These are phyloP conservation scores for Boletus reticuloceps DNA, from an alignment of 768 basidiomycete species.

Conservation along the genomic window DNA sequence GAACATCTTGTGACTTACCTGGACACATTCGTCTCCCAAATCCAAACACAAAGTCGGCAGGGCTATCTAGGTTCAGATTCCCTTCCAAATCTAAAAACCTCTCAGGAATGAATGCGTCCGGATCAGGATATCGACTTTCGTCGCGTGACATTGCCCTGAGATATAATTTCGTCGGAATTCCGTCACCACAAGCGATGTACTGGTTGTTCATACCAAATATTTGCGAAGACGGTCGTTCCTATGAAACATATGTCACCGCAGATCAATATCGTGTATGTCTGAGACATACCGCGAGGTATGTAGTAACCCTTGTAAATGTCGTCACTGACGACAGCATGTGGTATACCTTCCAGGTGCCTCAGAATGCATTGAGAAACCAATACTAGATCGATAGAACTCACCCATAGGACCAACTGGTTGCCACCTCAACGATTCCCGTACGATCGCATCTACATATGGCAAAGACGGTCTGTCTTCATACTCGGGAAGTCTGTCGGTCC, in stretches of 20 bases:
- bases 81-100: not conserved
- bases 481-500: not conserved
- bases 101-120: not conserved
- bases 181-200: not conserved
- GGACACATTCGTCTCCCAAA: not conserved
- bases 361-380: not conserved
- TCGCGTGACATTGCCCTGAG: not conserved
- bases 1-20: not conserved
- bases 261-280: not conserved
- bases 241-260: not conserved
- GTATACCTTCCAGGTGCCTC: conserved; percentile 1
- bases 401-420: not conserved
- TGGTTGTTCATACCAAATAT: conserved; percentile 4
- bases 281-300: conserved; percentile 44
- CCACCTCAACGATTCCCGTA: conserved; percentile 9
- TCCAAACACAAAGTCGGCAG: not conserved
- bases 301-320: conserved; percentile 43
- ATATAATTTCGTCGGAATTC: not conserved
- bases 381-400: not conserved
- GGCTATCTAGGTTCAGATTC: not conserved
- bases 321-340: conserved; percentile 31
- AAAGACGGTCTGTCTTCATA: conserved; percentile 3
- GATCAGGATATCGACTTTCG: not conserved
- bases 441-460: conserved; percentile 7
- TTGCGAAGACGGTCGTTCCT: conserved; percentile 4